A percentile compares a stretch with the other conserved stretches of the same genome.
Conservation (phyloP, 2,329 filamentous ascomycete species). For the Aspergillus cejpii region DNA sequence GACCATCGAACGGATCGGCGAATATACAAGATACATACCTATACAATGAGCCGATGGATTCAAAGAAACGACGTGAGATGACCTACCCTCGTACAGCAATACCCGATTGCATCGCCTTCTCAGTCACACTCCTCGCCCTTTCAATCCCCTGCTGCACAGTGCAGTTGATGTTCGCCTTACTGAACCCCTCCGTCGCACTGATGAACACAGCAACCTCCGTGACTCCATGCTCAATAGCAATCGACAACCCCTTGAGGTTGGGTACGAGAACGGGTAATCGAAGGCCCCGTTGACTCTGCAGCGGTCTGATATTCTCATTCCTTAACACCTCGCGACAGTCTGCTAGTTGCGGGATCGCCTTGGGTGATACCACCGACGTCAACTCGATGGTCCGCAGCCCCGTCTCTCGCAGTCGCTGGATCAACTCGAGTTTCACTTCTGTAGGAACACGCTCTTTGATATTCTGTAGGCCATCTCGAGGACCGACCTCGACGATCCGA, state of each 20-base stretch:
- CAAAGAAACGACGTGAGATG: too few species aligned
- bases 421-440: constrained; percentile 68
- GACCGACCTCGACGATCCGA: constrained; percentile 72
- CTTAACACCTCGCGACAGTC: constrained; percentile 26
- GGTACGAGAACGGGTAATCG: constrained; percentile 38
- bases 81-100: constrained; percentile 34
- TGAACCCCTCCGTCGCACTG: constrained; percentile 41
- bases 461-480: constrained; percentile 81
- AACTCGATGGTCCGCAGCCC: constrained; percentile 70
- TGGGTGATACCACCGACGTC: constrained; percentile 74
- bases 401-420: constrained; percentile 60
- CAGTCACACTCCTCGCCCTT: constrained; percentile 28
- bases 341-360: constrained; percentile 72
- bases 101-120: constrained; percentile 21
- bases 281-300: constrained; percentile 34
- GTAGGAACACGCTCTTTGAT: constrained; percentile 66
- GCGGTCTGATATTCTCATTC: constrained; percentile 44
- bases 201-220: constrained; percentile 40
- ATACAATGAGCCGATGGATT: too few species aligned
- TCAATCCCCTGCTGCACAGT: constrained; percentile 35
- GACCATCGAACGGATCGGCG: constrained; percentile 46
- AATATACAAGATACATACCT: constrained; percentile 41
- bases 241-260: constrained; percentile 45
- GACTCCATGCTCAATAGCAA: constrained; percentile 46
- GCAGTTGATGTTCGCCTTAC: constrained; percentile 39